These are phyloP conservation scores for Apiotrichum sp. DNA, from an alignment of 1,284 basidiomycete species.

Conservation along the genomic window DNA sequence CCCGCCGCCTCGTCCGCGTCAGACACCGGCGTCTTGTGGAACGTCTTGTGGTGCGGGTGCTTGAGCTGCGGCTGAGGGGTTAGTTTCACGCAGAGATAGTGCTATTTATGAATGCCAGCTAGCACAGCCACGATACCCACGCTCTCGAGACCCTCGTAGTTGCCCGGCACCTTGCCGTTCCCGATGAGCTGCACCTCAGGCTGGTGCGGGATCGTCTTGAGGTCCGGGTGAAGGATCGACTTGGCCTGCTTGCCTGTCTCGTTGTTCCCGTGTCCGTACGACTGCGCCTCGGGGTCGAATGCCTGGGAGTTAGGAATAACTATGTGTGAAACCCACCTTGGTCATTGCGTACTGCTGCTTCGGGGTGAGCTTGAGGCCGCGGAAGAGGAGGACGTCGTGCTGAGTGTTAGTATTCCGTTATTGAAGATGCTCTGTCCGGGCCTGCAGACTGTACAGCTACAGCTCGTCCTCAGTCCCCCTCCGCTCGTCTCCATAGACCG, in stretches of 20 bases:
- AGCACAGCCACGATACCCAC: conserved; percentile 40
- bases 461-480: conserved; percentile 56
- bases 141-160: conserved; percentile 69
- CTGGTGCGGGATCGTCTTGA: conserved; percentile 77
- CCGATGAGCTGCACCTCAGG: conserved; percentile 84
- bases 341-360: conserved; percentile 78
- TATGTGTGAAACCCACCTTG: conserved; percentile 53
- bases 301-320: conserved; percentile 47
- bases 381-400: conserved; percentile 70
- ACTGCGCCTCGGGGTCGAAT: conserved; percentile 66
- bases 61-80: conserved; percentile 48
- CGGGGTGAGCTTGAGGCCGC: conserved; percentile 61
- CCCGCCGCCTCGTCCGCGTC: conserved; percentile 69
- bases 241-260: conserved; percentile 64
- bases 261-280: conserved; percentile 77
- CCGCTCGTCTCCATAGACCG: too few species aligned
- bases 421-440: background rate
- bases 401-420: conserved; percentile 34
- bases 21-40: conserved; percentile 77
- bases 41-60: conserved; percentile 80
- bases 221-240: conserved; percentile 73
- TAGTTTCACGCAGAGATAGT: too few species aligned
- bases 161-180: conserved; percentile 59
- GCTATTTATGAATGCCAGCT: too few species aligned
- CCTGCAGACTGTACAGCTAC: conserved; percentile 54